These are phyloP conservation scores for Clarireedia homoeocarpa DNA, from an alignment of 2,329 filamentous ascomycete species.

Conservation along the genomic window DNA sequence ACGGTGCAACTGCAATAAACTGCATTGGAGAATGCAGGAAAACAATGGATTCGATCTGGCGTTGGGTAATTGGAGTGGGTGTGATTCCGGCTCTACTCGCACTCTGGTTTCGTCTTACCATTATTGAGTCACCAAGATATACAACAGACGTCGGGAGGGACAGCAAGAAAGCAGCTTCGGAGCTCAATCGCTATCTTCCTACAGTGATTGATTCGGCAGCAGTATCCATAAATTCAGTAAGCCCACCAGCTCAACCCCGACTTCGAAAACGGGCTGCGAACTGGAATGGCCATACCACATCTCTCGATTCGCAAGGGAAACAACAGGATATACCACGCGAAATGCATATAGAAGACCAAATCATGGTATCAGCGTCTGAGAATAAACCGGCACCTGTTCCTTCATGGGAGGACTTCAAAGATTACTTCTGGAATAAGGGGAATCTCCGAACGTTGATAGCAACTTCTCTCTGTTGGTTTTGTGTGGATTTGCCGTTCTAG, in stretches of 20 bases:
- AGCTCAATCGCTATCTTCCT: slow-evolving; percentile 16
- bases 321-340: background rate
- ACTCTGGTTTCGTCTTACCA: slow-evolving; percentile 57
- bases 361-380: slow-evolving; percentile 33
- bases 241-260: background rate
- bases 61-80: slow-evolving; percentile 58
- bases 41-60: slow-evolving; percentile 47
- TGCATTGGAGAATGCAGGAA: background rate
- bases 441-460: slow-evolving; percentile 53
- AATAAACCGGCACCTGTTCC: slow-evolving; percentile 13
- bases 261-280: background rate
- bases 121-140: slow-evolving; percentile 53
- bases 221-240: slow-evolving; percentile 5
- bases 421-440: slow-evolving; percentile 33
- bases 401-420: slow-evolving; percentile 20
- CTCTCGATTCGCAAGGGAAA: background rate
- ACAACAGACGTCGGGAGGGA: slow-evolving; percentile 2
- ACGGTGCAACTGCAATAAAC: background rate
- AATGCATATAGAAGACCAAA: background rate
- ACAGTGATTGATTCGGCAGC: slow-evolving; percentile 3
- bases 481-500: slow-evolving; percentile 5
- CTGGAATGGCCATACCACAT: background rate
- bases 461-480: slow-evolving; percentile 38
- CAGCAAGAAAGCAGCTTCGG: slow-evolving; percentile 18
- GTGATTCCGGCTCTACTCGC: slow-evolving; percentile 56